Evolutionary conservation across 768 basidiomycete genomes (phyloP).

Genomic region (Leccinum disarticulatum): DNA sequence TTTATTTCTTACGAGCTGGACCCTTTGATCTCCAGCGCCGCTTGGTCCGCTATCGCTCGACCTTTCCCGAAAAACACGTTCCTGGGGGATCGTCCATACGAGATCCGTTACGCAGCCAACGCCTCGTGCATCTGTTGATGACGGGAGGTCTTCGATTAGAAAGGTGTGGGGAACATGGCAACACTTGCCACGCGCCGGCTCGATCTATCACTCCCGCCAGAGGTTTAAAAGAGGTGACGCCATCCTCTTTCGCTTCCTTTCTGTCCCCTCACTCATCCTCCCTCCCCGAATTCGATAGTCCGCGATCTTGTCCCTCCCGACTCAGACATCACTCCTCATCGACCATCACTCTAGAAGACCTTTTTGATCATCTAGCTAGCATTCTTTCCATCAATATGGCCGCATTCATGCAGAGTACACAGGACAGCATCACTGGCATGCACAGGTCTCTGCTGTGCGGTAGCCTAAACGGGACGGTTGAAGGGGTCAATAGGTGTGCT

Average conservation of each 20-base stretch:
- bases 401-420: not conserved
- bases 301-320: not conserved
- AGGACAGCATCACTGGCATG: conserved; percentile 12
- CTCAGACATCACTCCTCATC: not conserved
- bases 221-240: conserved; percentile 8
- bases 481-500: conserved; percentile 13
- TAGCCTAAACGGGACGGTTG: conserved; percentile 2
- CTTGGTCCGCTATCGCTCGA: not conserved
- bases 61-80: conserved; percentile 9
- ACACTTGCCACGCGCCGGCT: conserved; percentile 17
- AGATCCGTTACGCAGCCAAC: conserved; percentile 9
- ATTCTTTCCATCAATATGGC: not conserved
- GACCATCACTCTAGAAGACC: not conserved
- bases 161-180: conserved; percentile 15
- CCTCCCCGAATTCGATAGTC: not conserved
- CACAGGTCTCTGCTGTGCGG: conserved; percentile 24
- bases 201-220: conserved; percentile 1
- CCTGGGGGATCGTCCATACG: conserved; percentile 3
- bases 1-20: not conserved
- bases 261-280: not conserved
- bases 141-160: conserved; percentile 20
- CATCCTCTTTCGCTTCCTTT: not conserved
- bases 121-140: conserved; percentile 29
- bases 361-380: not conserved
- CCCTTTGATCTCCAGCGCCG: not conserved